Conservation (phyloP, 2,329 filamentous ascomycete species). For the Botryosphaeria dothidea region DNA sequence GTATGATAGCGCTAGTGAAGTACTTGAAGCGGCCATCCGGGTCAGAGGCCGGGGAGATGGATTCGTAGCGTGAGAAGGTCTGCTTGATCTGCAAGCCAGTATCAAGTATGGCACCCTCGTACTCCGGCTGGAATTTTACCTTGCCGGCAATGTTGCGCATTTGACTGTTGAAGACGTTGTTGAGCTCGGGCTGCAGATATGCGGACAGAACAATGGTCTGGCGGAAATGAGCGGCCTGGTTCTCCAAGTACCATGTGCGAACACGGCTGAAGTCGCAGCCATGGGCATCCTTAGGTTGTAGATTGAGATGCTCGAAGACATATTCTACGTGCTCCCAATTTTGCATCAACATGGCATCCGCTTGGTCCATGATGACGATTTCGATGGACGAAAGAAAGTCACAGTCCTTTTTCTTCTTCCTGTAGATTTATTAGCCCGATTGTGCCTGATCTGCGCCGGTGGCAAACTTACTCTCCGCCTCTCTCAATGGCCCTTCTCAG, state of each 20-base stretch:
- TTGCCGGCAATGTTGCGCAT: slow-evolving; percentile 83
- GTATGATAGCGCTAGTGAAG: slow-evolving; percentile 80
- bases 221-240: slow-evolving; percentile 74
- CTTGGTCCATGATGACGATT: slow-evolving; percentile 85
- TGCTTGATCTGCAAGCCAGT: slow-evolving; percentile 74
- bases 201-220: slow-evolving; percentile 82
- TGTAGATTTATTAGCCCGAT: slow-evolving; percentile 40
- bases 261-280: slow-evolving; percentile 93
- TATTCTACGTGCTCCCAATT: slow-evolving; percentile 97
- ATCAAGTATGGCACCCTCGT: slow-evolving; percentile 72
- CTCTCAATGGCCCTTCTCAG: slow-evolving; percentile 88
- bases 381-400: slow-evolving; percentile 96
- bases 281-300: slow-evolving; percentile 84
- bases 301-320: slow-evolving; percentile 88
- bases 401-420: slow-evolving; percentile 66
- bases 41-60: slow-evolving; percentile 68
- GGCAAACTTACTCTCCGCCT: slow-evolving; percentile 49
- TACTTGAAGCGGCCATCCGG: slow-evolving; percentile 89
- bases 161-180: slow-evolving; percentile 72
- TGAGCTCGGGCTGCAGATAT: slow-evolving; percentile 86
- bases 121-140: slow-evolving; percentile 67
- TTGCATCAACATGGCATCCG: slow-evolving; percentile 92
- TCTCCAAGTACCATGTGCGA: slow-evolving; percentile 89
- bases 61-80: slow-evolving; percentile 86
- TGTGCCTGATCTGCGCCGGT: background rate